Conservation (phyloP, 2,329 filamentous ascomycete species). For the Cladophialophora carrionii region DNA sequence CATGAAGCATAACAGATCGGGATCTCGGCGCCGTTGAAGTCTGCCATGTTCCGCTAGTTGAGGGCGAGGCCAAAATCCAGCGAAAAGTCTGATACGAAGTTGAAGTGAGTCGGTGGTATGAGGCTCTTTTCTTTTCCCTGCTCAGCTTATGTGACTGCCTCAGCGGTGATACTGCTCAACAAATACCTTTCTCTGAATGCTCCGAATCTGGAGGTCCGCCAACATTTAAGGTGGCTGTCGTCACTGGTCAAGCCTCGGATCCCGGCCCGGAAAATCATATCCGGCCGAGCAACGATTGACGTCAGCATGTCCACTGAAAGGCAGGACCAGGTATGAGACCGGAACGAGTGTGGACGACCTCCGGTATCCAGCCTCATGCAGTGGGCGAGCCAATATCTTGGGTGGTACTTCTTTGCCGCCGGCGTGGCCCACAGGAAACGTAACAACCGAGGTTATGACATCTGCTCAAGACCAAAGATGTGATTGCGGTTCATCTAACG, state of each 20-base stretch:
- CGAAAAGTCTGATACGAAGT: not conserved
- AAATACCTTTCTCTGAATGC: not conserved
- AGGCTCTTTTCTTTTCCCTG: not conserved
- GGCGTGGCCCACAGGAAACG: no score
- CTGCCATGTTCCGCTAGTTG: slow-evolving; percentile 16
- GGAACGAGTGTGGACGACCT: no score
- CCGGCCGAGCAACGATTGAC: no score
- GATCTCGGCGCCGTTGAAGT: slow-evolving; percentile 39
- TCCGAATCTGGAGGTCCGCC: not conserved
- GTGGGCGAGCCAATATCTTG: no score
- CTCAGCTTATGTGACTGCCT: not conserved
- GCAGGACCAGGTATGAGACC: no score
- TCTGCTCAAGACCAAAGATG: no score
- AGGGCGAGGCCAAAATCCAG: not conserved
- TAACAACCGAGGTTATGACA: no score
- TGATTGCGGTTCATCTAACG: no score
- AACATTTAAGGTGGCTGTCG: not conserved
- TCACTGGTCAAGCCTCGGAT: not conserved
- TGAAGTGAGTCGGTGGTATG: not conserved
- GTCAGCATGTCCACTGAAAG: no score
- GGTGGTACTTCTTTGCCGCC: no score
- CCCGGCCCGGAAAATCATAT: not conserved
- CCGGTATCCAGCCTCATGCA: no score
- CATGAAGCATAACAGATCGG: slow-evolving; percentile 50
- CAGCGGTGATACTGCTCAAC: not conserved